Evolutionary conservation across 2,329 filamentous ascomycete species (phyloP), one percentile per base, ranked within the genome.

Genomic region (Grosmannia penicillata): DNA sequence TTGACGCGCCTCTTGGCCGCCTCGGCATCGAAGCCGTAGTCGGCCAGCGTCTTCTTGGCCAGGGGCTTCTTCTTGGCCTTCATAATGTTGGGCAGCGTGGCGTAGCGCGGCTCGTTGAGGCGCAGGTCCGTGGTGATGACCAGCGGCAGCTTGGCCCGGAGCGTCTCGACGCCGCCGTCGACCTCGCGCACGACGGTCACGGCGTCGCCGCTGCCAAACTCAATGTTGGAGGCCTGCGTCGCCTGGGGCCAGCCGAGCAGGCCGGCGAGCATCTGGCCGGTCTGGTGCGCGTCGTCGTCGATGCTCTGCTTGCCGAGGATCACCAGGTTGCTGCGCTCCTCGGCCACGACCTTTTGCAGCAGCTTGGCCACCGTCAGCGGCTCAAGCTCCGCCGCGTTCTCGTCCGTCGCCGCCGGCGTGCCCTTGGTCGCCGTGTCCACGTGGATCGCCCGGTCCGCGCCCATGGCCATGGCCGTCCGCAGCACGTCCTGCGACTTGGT

Each of bases 51-150:
- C 71, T 85, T 81, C 80, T 95, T 96, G 53, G 91, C 85, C 51
- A 98, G 55, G 54, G 83, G 83, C 81, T 98, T 98, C 82, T 96
- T 98, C 82, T 98, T 98, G 38, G 91, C 91, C 79, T 96, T 98
- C 91, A 98, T 98, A 48, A 98, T 96, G 57, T 96, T 96, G 36
- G 87, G 89, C 72, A 98, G 60, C 60, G 77, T 94, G 18, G 89
- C 91, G 59, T 94, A 98, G 47, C 91, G 70, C 43, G 91, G 91
- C 72, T 93, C 85, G 56, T 98, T 98, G 58, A 98, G 65, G 37
- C 91, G 68, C 63, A 98, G 60, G 66, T 98, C 91, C 45, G 91
- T 94, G 44, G 91, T 98, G 51, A 98, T 82, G 37, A 98, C 66
- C 77, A 96, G 78, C 0, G 91, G 91, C 60, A 98, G 62, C 66